Percentiles rank a stretch among this genome's conserved stretches.
Conservation (phyloP, 805 yeast genomes). For the Saccharomyces kudriavzevii region DNA sequence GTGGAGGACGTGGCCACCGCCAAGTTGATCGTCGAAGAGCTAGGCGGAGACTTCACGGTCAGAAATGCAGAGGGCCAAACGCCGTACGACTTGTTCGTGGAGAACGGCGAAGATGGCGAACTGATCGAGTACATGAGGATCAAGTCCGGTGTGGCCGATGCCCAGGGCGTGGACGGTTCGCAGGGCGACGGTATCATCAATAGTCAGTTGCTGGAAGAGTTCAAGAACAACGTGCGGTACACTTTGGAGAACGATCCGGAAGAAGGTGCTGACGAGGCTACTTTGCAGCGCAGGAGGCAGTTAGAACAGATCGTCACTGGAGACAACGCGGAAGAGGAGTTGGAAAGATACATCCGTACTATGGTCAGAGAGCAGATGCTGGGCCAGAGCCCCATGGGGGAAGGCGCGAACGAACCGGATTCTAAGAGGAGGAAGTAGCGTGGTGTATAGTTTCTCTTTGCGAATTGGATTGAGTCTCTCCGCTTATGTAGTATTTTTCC, state of each 20-base stretch:
- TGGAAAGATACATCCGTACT: constrained; percentile 57
- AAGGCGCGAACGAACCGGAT: constrained; percentile 21
- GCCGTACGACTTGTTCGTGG: constrained; percentile 64
- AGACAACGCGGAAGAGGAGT: constrained; percentile 72
- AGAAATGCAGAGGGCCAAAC: constrained; percentile 71
- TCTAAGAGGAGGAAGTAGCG: constrained; percentile 32
- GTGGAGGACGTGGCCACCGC: constrained; percentile 69
- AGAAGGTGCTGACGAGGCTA: constrained; percentile 36
- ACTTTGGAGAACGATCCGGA: constrained; percentile 42
- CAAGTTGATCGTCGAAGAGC: constrained; percentile 52
- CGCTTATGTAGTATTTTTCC: neutral
- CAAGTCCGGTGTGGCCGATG: constrained; percentile 24
- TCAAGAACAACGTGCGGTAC: constrained; percentile 44
- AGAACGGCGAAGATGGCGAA: constrained; percentile 81
- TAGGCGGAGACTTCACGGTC: constrained; percentile 55
- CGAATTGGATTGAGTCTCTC: neutral
- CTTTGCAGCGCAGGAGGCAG: constrained; percentile 49
- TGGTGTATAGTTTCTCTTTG: neutral
- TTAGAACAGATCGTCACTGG: constrained; percentile 67
- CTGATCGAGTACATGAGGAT: constrained; percentile 54
- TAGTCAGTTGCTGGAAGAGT: constrained; percentile 25
- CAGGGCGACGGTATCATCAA: constrained; percentile 21
- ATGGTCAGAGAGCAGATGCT: constrained; percentile 53
- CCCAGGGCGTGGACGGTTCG: constrained; percentile 8
- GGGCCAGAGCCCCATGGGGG: constrained; percentile 8